Conservation (phyloP, 768 basidiomycete species). For the Inosperma sp. region DNA sequence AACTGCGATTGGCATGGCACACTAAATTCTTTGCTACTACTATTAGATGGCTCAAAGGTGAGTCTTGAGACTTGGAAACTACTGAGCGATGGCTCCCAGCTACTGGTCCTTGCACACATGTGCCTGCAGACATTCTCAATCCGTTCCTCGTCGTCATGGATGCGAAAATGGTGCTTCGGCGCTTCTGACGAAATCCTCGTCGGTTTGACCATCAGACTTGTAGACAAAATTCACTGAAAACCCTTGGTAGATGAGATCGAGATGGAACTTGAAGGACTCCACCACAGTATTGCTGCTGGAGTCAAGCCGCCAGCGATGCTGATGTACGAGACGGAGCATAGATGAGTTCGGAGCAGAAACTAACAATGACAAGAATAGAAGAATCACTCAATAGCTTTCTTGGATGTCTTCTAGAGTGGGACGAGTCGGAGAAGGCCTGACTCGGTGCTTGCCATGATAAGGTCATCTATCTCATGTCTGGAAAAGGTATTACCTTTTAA, state of each 20-base stretch:
- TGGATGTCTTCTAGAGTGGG: neutral
- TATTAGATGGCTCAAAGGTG: constrained; percentile 11
- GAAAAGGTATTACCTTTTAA: neutral
- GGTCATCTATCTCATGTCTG: neutral
- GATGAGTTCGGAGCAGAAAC: neutral
- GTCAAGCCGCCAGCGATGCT: neutral
- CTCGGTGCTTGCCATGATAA: neutral
- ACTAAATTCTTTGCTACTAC: constrained; percentile 15
- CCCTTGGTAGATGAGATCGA: neutral
- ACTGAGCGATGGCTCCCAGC: no score
- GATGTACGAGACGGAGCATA: neutral
- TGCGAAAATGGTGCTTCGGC: constrained; percentile 8
- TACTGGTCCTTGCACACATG: neutral
- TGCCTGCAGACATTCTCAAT: neutral
- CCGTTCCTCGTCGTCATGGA: constrained; percentile 11
- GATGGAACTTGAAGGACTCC: neutral
- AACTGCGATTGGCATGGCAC: constrained; percentile 12
- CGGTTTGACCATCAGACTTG: constrained; percentile 11
- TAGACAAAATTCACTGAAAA: constrained; percentile 2
- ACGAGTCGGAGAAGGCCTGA: neutral
- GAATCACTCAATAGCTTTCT: neutral
- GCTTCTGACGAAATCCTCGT: constrained; percentile 8
- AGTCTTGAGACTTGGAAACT: constrained; percentile 9
- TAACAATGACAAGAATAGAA: neutral
- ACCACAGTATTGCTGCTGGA: neutral